Evolutionary conservation across 306 rosid genomes (phyloP).

Genomic region (Sechiopsis laciniata): DNA sequence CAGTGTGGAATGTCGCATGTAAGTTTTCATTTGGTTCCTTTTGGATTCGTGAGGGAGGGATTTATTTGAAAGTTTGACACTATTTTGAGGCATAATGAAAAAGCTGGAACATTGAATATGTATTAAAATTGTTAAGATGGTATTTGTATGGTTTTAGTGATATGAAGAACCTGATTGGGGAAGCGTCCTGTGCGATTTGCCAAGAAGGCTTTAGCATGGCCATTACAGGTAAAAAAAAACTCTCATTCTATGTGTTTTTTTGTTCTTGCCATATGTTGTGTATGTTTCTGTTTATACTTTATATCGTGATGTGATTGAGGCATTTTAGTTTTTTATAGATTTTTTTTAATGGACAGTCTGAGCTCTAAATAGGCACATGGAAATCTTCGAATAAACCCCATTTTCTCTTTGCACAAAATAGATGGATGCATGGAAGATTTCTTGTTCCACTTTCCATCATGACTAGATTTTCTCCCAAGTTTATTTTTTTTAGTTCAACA

Average conservation of each 20-base stretch:
- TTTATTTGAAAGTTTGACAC: not conserved
- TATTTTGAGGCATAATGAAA: not conserved
- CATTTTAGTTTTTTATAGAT: not conserved
- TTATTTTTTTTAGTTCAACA: too few relatives aligned
- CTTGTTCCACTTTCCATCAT: not conserved
- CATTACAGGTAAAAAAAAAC: slow-evolving; percentile 39
- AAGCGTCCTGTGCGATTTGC: slow-evolving; percentile 77
- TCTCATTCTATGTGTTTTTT: not conserved
- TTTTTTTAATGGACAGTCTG: not conserved
- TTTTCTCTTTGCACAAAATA: not conserved
- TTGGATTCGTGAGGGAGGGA: not conserved
- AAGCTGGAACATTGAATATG: not conserved
- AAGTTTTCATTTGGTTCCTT: slow-evolving; percentile 26
- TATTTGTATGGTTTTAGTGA: slow-evolving; percentile 50
- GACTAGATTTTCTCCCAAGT: not conserved
- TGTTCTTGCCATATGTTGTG: not conserved
- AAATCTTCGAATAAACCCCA: too few relatives aligned
- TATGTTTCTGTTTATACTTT: not conserved
- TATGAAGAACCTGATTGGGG: slow-evolving; percentile 81
- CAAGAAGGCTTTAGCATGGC: slow-evolving; percentile 77
- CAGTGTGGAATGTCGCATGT: slow-evolving; percentile 91
- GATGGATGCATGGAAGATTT: not conserved
- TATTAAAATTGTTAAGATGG: not conserved
- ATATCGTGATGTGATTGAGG: not conserved
- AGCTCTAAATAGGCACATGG: not conserved